phyloP scores from a whole-genome alignment of 495 filamentous ascomycete genomes.

The Aspergillus steynii region DNA sequence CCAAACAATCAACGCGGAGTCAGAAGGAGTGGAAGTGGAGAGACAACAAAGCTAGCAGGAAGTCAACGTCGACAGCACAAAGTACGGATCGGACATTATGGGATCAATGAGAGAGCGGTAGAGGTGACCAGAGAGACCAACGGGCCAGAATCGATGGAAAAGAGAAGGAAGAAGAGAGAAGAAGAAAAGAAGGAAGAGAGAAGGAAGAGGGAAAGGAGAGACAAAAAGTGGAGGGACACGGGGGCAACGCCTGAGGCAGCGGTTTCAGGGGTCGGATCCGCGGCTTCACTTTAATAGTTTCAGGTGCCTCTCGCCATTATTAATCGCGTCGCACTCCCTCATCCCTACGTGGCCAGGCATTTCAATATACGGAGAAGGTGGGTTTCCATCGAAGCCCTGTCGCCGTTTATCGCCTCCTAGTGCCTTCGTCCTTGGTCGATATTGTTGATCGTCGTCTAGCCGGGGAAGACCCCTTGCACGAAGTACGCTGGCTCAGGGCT shows the following conservation, averaged over 20 bases:
- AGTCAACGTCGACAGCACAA: conserved; percentile 14
- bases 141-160: conserved; percentile 10
- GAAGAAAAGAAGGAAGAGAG: conserved; percentile 6
- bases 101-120: conserved; percentile 1
- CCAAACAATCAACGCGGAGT: conserved; percentile 4
- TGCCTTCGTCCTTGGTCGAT: background rate
- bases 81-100: conserved; percentile 7
- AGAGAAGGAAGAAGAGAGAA: conserved; percentile 7
- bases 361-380: background rate
- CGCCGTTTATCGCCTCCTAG: background rate
- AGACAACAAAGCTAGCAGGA: conserved; percentile 2
- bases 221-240: conserved; percentile 10
- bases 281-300: conserved; percentile 7
- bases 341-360: background rate
- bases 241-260: conserved; percentile 12
- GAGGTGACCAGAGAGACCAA: conserved; percentile 6
- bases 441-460: background rate
- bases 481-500: background rate
- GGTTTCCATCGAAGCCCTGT: background rate
- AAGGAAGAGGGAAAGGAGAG: conserved; percentile 10
- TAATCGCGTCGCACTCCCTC: background rate
- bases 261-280: conserved; percentile 11
- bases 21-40: conserved; percentile 6
- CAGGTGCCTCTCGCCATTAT: background rate
- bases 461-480: background rate